These are phyloP conservation scores for Ceratobasidium sp. DNA, from an alignment of 1,284 basidiomycete species.

Conservation along the genomic window DNA sequence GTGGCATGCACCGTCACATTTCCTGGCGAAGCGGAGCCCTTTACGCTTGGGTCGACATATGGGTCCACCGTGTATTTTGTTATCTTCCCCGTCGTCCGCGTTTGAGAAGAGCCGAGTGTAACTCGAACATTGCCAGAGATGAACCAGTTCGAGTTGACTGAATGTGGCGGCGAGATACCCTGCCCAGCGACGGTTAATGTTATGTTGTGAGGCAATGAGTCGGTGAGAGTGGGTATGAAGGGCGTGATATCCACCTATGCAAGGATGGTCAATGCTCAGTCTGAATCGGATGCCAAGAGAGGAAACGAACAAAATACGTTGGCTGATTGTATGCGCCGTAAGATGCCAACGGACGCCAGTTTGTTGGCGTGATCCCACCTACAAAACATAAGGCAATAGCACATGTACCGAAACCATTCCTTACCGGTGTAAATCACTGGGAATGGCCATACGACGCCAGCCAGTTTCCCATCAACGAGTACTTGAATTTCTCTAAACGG, in stretches of 20 bases:
- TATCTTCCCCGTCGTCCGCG: constrained; percentile 39
- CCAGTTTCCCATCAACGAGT: constrained; percentile 40
- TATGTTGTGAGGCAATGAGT: constrained; percentile 31
- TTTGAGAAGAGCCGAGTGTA: constrained; percentile 23
- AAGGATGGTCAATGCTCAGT: neutral
- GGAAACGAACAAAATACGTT: constrained; percentile 32
- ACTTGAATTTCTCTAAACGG: constrained; percentile 43
- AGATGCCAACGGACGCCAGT: constrained; percentile 43
- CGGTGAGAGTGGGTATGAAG: constrained; percentile 38
- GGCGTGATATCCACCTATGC: constrained; percentile 40
- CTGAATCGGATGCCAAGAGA: neutral
- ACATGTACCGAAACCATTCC: neutral
- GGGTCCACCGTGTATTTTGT: constrained; percentile 19
- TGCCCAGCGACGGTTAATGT: constrained; percentile 40
- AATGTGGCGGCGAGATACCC: constrained; percentile 30
- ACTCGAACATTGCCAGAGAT: constrained; percentile 40
- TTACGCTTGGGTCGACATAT: constrained; percentile 10
- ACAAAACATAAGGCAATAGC: neutral
- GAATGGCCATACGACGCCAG: constrained; percentile 41
- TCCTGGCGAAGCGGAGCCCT: constrained; percentile 17
- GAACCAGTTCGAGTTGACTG: constrained; percentile 41
- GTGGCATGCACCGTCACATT: constrained; percentile 28
- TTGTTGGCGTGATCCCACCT: constrained; percentile 42
- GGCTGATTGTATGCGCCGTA: constrained; percentile 43
- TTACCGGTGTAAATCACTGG: constrained; percentile 43